Conservation (phyloP, 1,284 basidiomycete genomes). For the Apiotrichum brassicae region DNA sequence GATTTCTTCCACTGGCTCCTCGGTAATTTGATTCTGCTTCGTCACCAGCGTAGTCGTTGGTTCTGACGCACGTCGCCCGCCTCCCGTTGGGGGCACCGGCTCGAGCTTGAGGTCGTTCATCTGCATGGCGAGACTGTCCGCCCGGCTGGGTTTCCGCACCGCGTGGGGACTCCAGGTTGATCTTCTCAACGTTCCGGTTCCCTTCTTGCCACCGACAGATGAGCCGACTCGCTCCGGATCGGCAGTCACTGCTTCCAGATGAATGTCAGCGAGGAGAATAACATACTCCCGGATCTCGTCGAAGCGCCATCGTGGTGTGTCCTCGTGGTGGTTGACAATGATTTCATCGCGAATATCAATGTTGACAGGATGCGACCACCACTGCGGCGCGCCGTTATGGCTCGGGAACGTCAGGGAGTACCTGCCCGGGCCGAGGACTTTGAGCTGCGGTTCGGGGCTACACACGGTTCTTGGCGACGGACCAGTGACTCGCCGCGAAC, state of each 20-base stretch:
- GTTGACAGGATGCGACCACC: background rate
- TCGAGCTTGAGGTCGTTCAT: background rate
- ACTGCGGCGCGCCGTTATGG: background rate
- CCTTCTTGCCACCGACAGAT: background rate
- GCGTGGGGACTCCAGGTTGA: background rate
- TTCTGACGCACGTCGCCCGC: background rate
- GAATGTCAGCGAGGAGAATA: background rate
- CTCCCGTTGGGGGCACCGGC: background rate
- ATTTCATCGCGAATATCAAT: constrained; percentile 1
- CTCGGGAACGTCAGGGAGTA: background rate
- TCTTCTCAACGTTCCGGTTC: background rate
- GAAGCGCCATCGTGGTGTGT: background rate
- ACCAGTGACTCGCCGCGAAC: background rate
- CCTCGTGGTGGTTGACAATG: background rate
- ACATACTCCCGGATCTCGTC: constrained; percentile 4
- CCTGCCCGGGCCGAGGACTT: background rate
- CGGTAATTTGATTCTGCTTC: background rate
- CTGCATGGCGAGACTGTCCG: background rate
- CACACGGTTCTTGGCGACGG: background rate
- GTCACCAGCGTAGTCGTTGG: background rate
- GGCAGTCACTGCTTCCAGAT: background rate
- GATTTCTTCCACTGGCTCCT: background rate
- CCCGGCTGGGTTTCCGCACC: background rate
- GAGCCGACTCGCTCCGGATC: background rate
- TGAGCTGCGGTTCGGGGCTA: background rate